Conservation (phyloP, 1,139 yeast species). For the Pichia sp. region DNA sequence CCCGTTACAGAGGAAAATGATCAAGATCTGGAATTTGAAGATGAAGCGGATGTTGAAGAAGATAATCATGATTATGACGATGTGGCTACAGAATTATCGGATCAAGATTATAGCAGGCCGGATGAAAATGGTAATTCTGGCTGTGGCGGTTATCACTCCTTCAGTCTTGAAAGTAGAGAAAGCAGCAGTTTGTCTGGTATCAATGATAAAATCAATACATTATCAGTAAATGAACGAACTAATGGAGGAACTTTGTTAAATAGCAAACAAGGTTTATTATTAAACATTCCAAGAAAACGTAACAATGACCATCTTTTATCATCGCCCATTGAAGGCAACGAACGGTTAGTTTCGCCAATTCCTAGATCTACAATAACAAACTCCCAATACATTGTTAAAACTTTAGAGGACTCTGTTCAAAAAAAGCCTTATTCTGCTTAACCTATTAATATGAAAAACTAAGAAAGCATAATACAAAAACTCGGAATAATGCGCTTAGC, state of each 20-base stretch:
- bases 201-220: neutral
- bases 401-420: too few species aligned
- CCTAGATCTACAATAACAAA: neutral
- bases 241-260: neutral
- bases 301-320: neutral
- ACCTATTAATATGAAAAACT: too few species aligned
- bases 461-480: too few species aligned
- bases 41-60: conserved; percentile 14
- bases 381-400: too few species aligned
- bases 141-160: neutral
- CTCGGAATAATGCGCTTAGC: too few species aligned
- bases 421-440: too few species aligned
- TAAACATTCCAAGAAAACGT: neutral
- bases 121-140: neutral
- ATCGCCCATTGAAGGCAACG: neutral
- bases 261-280: too few species aligned
- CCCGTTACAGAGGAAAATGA: conserved; percentile 14
- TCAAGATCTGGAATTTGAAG: conserved; percentile 9
- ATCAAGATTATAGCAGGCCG: neutral
- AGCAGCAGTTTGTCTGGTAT: neutral
- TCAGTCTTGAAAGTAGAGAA: neutral
- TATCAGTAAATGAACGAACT: neutral
- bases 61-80: conserved; percentile 11
- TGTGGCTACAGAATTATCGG: conserved; percentile 7
- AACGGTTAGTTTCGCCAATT: neutral